Percentiles rank a stretch among this genome's conserved stretches.
Evolutionary conservation across 768 basidiomycete genomes (phyloP).

Genomic region (Saitozyma podzolica): DNA sequence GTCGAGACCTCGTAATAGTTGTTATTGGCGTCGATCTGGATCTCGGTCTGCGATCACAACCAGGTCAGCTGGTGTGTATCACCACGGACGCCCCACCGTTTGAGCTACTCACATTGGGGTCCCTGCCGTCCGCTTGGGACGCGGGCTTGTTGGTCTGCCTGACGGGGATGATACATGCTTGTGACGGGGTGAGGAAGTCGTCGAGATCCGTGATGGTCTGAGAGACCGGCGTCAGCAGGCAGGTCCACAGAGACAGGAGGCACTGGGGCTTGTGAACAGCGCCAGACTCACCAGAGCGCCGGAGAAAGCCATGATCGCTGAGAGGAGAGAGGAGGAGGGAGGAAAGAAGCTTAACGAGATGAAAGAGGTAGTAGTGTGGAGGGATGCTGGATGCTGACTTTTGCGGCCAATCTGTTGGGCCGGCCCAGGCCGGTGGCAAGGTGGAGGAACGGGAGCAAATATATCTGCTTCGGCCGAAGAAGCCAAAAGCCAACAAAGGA

Average conservation of each 20-base stretch:
- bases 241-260: background rate
- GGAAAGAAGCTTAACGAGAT: too few species aligned
- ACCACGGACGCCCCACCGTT: conserved; percentile 20
- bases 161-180: conserved; percentile 96
- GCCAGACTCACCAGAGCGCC: conserved; percentile 23
- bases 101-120: conserved; percentile 21
- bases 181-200: conserved; percentile 94
- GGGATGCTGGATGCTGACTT: background rate
- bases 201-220: conserved; percentile 92
- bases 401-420: background rate
- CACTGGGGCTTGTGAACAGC: background rate
- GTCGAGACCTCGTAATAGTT: conserved; percentile 78
- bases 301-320: conserved; percentile 19
- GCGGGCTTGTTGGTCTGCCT: conserved; percentile 56
- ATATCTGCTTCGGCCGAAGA: too few species aligned
- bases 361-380: background rate
- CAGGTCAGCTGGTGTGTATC: conserved; percentile 8
- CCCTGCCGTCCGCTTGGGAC: conserved; percentile 15
- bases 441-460: too few species aligned
- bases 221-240: conserved; percentile 1
- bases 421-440: too few species aligned
- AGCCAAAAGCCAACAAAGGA: too few species aligned
- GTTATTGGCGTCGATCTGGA: conserved; percentile 79
- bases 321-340: background rate
- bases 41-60: conserved; percentile 69